Base-by-base conservation (phyloP, 2,329 filamentous ascomycete genomes). In the Huntiella abstrusa region DNA sequence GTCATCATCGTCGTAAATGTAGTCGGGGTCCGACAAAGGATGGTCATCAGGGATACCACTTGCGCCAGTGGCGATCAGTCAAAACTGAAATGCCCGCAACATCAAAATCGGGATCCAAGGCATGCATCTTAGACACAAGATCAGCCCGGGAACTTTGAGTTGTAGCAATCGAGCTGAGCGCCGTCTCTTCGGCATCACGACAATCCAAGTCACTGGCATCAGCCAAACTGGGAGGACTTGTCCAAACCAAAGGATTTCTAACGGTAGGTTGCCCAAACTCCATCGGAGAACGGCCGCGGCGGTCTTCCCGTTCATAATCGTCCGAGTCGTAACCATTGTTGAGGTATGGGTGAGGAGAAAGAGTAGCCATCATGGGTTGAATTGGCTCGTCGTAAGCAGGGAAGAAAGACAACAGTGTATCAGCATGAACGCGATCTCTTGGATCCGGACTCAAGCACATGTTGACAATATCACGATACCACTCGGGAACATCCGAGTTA, bases 381-480 rank as follows among this genome's bases (percentile, higher is more conserved):
- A 28, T 33, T 4, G 43, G 35, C 6, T 49, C 41, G 10, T 49
- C 32, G 10, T 46, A 36, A 1, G 45, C 49, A 11, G 84, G 83
- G 51, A 93, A 91, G 53, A 77, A 64, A 1, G 62, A 59, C 11
- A 93, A 65, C 11, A 96, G 68, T 19, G 78, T 70, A 42, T 76
- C 75, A 3, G 91, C 88, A 43, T 84, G 77, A 8, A 76, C 64
- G 43, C 91, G 75, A 46, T 75, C 65, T 48, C 81, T 75, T 5
- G 91, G 88, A 49, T 77, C 70, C 22, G 79, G 70, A 52, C 74
- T 80, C 44, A 96, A 67, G 58, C 88, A 96, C 12, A 76, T 76
- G 45, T 77, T 71, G 34, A 93, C 77, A 42, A 94, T 68, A 12
- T 73, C 68, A 50, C 76, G 74, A 60, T 83, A 96, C 70, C 87